Conservation (phyloP, 2,329 filamentous ascomycete species). For the Passalora sequoiae region DNA sequence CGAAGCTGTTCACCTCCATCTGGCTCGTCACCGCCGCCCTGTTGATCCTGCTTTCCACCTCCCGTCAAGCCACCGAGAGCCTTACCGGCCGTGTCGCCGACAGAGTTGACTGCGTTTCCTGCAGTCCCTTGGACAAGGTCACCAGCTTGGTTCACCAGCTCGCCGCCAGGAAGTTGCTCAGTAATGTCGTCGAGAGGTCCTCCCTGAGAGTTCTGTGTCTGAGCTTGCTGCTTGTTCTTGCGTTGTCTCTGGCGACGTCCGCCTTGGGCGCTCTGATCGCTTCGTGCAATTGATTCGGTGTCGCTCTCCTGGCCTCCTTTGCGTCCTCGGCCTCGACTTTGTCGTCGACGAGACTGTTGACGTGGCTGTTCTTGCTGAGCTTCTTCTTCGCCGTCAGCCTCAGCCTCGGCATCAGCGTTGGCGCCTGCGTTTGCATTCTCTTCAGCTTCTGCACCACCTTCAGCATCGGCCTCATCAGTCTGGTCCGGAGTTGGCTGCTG, state of each 20-base stretch:
- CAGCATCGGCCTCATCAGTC: conserved; percentile 42
- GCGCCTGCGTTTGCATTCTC: conserved; percentile 35
- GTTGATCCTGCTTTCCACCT: conserved; percentile 27
- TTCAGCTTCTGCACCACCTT: conserved; percentile 33
- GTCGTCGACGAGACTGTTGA: conserved; percentile 44
- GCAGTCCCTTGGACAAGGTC: conserved; percentile 55
- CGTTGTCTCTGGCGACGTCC: conserved; percentile 55
- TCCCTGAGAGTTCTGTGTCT: conserved; percentile 39
- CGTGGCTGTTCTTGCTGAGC: conserved; percentile 37
- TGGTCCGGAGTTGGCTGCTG: conserved; percentile 44
- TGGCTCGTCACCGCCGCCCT: conserved; percentile 32
- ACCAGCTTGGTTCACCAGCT: conserved; percentile 48
- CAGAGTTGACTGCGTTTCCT: conserved; percentile 41
- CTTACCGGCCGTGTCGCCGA: conserved; percentile 42
- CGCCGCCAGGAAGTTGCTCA: conserved; percentile 50
- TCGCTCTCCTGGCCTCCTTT: conserved; percentile 44
- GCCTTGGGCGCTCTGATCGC: conserved; percentile 49
- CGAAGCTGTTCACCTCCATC: conserved; percentile 50
- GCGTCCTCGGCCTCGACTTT: conserved; percentile 48
- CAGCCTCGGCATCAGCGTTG: conserved; percentile 34
- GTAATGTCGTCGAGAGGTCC: conserved; percentile 53
- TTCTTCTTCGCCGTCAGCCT: conserved; percentile 36
- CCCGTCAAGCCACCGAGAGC: conserved; percentile 47
- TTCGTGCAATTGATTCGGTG: conserved; percentile 51
- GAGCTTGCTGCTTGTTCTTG: conserved; percentile 43